Evolutionary conservation across 2,329 filamentous ascomycete genomes (phyloP).

Genomic region (Colletotrichum sp.): DNA sequence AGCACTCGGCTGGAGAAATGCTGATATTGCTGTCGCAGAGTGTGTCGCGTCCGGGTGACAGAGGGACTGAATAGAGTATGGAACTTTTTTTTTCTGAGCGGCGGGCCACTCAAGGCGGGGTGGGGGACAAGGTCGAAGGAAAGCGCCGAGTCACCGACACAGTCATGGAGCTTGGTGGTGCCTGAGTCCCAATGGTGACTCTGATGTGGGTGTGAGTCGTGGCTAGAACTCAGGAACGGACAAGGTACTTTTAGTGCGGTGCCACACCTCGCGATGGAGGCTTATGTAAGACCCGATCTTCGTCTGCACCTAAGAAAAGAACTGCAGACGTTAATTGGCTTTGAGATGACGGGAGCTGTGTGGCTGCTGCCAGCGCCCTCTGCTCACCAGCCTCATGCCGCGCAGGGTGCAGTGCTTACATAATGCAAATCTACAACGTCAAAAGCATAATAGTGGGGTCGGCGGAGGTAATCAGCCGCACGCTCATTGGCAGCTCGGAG

Average conservation of each 20-base stretch:
- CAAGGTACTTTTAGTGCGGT: neutral
- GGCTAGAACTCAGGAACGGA: slow-evolving; percentile 1
- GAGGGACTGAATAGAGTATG: neutral
- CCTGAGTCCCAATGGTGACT: neutral
- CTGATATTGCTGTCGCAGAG: neutral
- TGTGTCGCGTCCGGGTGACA: slow-evolving; percentile 3
- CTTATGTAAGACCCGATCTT: slow-evolving; percentile 2
- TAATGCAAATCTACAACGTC: neutral
- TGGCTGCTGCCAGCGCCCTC: slow-evolving; percentile 2
- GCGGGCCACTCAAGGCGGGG: slow-evolving; percentile 19
- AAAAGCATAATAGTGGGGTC: neutral
- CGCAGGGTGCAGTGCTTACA: neutral
- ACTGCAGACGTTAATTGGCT: neutral
- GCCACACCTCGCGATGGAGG: neutral
- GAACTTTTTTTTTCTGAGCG: slow-evolving; percentile 18
- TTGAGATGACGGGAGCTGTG: neutral
- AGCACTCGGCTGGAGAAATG: slow-evolving; percentile 4
- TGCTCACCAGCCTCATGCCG: neutral
- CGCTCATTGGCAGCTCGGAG: slow-evolving; percentile 11
- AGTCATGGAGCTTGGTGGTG: slow-evolving; percentile 10
- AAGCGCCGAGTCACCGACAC: slow-evolving; percentile 17
- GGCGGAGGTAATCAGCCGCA: slow-evolving; percentile 13
- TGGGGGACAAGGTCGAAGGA: slow-evolving; percentile 16
- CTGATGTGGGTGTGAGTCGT: neutral
- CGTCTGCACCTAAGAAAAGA: neutral